Percentiles rank a stretch among this genome's conserved stretches.
phyloP scores from a whole-genome alignment of 2,329 filamentous ascomycete species.

The Botrytis hyacinthi region DNA sequence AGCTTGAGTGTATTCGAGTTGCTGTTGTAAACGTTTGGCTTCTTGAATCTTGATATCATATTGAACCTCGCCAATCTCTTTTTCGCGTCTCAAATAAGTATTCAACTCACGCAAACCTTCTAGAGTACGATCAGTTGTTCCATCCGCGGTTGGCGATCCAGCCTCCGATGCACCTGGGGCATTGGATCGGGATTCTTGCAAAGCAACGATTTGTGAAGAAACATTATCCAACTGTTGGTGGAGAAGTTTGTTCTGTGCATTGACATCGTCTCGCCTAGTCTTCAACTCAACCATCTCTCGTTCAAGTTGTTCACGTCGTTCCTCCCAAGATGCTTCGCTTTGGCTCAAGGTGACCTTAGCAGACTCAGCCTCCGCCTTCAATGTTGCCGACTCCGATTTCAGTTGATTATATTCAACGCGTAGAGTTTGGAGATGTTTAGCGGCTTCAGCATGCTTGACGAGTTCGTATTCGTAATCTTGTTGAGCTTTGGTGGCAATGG shows the following conservation, averaged over 20 bases:
- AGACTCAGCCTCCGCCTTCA: slow-evolving; percentile 80
- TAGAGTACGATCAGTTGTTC: slow-evolving; percentile 56
- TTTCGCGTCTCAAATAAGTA: slow-evolving; percentile 87
- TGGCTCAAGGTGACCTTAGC: slow-evolving; percentile 75
- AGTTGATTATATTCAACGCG: slow-evolving; percentile 79
- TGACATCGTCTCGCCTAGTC: slow-evolving; percentile 76
- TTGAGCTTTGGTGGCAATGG: slow-evolving; percentile 89
- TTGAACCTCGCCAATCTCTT: slow-evolving; percentile 97
- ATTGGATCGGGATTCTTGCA: slow-evolving; percentile 72
- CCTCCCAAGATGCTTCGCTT: slow-evolving; percentile 84
- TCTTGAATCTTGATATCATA: slow-evolving; percentile 87
- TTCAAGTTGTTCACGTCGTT: slow-evolving; percentile 77
- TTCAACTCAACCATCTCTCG: slow-evolving; percentile 78
- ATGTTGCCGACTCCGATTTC: slow-evolving; percentile 72
- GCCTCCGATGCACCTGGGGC: slow-evolving; percentile 52
- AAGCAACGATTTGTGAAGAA: slow-evolving; percentile 70
- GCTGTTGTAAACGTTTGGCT: slow-evolving; percentile 81
- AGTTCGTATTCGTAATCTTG: slow-evolving; percentile 94
- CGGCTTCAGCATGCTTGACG: slow-evolving; percentile 93
- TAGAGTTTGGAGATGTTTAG: slow-evolving; percentile 75
- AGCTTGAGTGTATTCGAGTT: slow-evolving; percentile 80
- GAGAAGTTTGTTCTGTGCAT: slow-evolving; percentile 85
- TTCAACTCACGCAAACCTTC: slow-evolving; percentile 88
- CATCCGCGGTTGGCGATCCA: slow-evolving; percentile 40
- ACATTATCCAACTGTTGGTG: slow-evolving; percentile 87